Evolutionary conservation across 768 basidiomycete species (phyloP).

Genomic region (Holtermanniella nyarrowii): DNA sequence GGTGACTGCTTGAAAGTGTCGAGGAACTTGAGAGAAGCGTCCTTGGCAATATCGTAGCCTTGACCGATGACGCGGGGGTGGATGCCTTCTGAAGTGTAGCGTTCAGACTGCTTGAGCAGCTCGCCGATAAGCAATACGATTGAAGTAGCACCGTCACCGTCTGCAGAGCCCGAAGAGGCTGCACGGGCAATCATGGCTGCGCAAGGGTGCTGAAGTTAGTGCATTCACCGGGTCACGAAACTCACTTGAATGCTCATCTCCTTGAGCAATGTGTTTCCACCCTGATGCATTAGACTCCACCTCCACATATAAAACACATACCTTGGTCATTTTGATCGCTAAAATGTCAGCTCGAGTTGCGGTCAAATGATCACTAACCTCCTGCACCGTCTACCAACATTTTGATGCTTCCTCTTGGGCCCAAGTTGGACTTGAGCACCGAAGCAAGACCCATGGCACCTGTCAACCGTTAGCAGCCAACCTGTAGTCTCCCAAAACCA

Average conservation of each 20-base stretch:
- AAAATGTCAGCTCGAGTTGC: neutral
- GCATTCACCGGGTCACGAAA: neutral
- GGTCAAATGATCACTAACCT: constrained; percentile 44
- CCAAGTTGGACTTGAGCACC: constrained; percentile 93
- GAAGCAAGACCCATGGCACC: constrained; percentile 95
- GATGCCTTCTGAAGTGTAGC: constrained; percentile 94
- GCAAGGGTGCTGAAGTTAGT: constrained; percentile 61
- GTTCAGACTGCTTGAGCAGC: constrained; percentile 91
- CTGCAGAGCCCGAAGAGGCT: constrained; percentile 95
- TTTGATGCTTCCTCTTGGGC: constrained; percentile 93
- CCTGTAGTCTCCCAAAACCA: too few relatives aligned
- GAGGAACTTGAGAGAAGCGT: constrained; percentile 81
- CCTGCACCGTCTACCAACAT: constrained; percentile 99
- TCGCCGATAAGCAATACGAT: constrained; percentile 94
- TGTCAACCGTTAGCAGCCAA: constrained; percentile 60
- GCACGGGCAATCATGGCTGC: constrained; percentile 98
- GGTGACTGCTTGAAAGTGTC: constrained; percentile 64
- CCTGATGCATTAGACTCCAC: constrained; percentile 39
- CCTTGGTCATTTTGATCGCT: constrained; percentile 93
- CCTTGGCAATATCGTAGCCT: constrained; percentile 95
- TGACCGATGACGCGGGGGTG: constrained; percentile 92
- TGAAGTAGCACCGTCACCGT: constrained; percentile 95
- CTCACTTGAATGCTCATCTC: constrained; percentile 87
- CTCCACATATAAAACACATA: constrained; percentile 10
- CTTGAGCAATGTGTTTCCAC: constrained; percentile 92